phyloP scores from a whole-genome alignment of 352 stramenopile genomes.

The Pythium monospermum region DNA sequence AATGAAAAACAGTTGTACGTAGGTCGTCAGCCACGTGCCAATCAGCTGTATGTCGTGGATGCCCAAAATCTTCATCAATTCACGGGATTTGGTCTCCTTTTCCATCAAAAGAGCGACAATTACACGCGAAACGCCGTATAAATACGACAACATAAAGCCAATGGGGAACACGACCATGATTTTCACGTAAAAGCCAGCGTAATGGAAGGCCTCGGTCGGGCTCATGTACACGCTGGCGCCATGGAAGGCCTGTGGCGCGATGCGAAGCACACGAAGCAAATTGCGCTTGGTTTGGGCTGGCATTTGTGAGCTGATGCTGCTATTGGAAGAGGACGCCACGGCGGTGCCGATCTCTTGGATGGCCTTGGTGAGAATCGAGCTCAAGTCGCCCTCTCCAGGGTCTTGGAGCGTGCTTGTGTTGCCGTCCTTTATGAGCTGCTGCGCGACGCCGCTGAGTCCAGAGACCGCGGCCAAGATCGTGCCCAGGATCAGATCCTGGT shows the following conservation, averaged over 20 bases:
- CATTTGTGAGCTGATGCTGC: too few relatives aligned
- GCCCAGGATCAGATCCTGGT: conserved; percentile 50
- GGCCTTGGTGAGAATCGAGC: not conserved
- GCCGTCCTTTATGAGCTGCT: conserved; percentile 2
- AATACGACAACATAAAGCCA: conserved; percentile 90
- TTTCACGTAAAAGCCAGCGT: conserved; percentile 75
- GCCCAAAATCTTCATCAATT: conserved; percentile 92
- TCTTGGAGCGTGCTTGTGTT: conserved; percentile 1
- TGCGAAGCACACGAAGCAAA: conserved; percentile 43
- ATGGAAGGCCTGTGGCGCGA: conserved; percentile 59
- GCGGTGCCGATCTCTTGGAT: conserved; percentile 17
- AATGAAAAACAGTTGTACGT: conserved; percentile 49
- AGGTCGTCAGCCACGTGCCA: conserved; percentile 72
- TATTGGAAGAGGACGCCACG: conserved; percentile 15
- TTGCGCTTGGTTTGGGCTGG: conserved; percentile 25
- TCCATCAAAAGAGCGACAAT: conserved; percentile 89
- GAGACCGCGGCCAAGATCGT: conserved; percentile 27
- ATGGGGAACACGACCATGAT: conserved; percentile 76
- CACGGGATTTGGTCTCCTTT: conserved; percentile 88
- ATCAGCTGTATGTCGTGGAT: conserved; percentile 54
- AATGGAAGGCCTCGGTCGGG: conserved; percentile 48
- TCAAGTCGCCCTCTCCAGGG: not conserved
- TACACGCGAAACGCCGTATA: conserved; percentile 89
- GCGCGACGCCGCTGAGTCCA: not conserved
- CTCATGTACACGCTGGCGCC: conserved; percentile 39